Percentiles rank a stretch among this genome's conserved stretches.
These are phyloP conservation scores for Colletotrichum ledebouriae DNA, from an alignment of 2,329 filamentous ascomycete genomes.

Conservation along the genomic window DNA sequence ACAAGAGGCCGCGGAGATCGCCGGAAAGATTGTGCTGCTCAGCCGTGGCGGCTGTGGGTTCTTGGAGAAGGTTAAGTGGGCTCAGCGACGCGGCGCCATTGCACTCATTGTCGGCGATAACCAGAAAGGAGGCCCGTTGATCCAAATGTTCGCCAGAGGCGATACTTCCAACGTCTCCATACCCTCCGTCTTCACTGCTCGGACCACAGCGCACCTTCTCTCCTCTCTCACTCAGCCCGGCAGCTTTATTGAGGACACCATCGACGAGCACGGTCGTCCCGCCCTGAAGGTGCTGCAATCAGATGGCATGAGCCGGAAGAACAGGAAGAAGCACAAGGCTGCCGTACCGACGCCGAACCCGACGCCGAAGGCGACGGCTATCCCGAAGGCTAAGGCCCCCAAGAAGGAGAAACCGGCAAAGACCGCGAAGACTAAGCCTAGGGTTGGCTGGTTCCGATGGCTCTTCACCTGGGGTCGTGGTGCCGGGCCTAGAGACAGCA, in stretches of 20 bases:
- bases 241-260: slow-evolving; percentile 70
- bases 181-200: slow-evolving; percentile 92
- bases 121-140: slow-evolving; percentile 86
- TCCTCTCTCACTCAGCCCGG: slow-evolving; percentile 86
- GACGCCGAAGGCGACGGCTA: slow-evolving; percentile 47
- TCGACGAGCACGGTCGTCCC: slow-evolving; percentile 72
- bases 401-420: slow-evolving; percentile 46
- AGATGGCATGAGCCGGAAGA: slow-evolving; percentile 53
- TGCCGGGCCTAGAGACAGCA: slow-evolving; percentile 57
- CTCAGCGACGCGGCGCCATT: slow-evolving; percentile 87
- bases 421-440: slow-evolving; percentile 43
- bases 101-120: slow-evolving; percentile 96
- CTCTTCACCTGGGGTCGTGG: slow-evolving; percentile 55
- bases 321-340: slow-evolving; percentile 52
- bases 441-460: slow-evolving; percentile 60
- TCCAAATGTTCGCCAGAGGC: slow-evolving; percentile 98
- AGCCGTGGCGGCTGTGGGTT: slow-evolving; percentile 96
- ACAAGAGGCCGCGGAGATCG: slow-evolving; percentile 92
- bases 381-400: slow-evolving; percentile 46
- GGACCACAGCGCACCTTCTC: slow-evolving; percentile 92
- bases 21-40: slow-evolving; percentile 91
- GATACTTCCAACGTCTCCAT: slow-evolving; percentile 97
- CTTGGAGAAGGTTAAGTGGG: slow-evolving; percentile 97
- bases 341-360: slow-evolving; percentile 47
- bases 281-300: slow-evolving; percentile 66